Conservation (phyloP, 306 rosid genomes). For the Lathyrus tuberosus region DNA sequence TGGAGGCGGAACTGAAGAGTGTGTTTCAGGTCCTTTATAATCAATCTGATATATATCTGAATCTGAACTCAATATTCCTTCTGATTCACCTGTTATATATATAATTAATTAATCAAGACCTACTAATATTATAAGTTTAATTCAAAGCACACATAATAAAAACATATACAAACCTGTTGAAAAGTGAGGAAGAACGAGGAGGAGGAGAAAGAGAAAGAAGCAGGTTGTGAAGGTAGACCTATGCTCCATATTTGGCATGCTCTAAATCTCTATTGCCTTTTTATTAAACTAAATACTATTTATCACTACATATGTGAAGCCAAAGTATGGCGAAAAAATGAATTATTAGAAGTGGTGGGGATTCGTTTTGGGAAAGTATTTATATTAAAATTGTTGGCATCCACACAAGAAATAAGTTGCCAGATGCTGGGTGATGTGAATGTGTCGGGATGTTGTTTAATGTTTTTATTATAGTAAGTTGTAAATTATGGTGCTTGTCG, state of each 20-base stretch:
- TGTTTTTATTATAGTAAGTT: not conserved
- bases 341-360: slow-evolving; percentile 32
- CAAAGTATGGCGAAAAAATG: slow-evolving; percentile 30
- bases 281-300: too few relatives aligned
- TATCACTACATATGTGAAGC: not conserved
- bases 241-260: slow-evolving; percentile 53
- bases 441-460: slow-evolving; percentile 58
- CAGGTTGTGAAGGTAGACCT: slow-evolving; percentile 46
- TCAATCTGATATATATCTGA: slow-evolving; percentile 73
- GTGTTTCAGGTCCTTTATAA: slow-evolving; percentile 97
- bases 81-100: slow-evolving; percentile 48
- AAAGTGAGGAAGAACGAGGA: slow-evolving; percentile 48
- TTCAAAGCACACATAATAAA: not conserved
- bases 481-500: too few relatives aligned
- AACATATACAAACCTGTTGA: slow-evolving; percentile 47
- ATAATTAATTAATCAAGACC: not conserved
- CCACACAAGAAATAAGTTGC: slow-evolving; percentile 61
- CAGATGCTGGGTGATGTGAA: slow-evolving; percentile 45
- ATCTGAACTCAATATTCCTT: slow-evolving; percentile 43
- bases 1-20: slow-evolving; percentile 78
- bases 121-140: not conserved
- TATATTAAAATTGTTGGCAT: slow-evolving; percentile 49
- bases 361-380: slow-evolving; percentile 7
- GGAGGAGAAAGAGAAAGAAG: slow-evolving; percentile 55
- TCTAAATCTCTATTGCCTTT: too few relatives aligned